Evolutionary conservation across 768 basidiomycete genomes (phyloP), one percentile per base, ranked within the genome.

Genomic region (Suillus subluteus): DNA sequence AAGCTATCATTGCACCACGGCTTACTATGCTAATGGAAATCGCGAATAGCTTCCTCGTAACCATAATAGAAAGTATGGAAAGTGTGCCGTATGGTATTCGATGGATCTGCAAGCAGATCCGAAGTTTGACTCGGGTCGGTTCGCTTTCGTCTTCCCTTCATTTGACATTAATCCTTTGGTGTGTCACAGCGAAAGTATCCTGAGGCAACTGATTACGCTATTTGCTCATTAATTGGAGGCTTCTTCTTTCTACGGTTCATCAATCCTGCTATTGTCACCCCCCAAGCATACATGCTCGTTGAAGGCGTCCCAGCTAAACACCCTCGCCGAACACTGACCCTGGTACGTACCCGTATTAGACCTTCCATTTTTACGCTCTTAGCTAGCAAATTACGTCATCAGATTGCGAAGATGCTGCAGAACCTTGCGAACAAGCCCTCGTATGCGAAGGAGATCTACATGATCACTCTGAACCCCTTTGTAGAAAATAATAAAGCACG

Each of bases 161-260:
- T 11, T 63, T 64, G 62, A 72, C 58, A 13, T 52, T 63, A 30
- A n/a, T 56, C 66, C 62, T 23, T 54, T 41, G 5, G 58, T 44
- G 55, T 32, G 44, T 50, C 70, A 7, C 76, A 99, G 98, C 87
- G 98, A 63, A 99, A 99, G 84, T 99, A 99, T 79, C 98, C 98
- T 1, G 98, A 99, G 65, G 98, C 97, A 38, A 97, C 94, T 37
- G 98, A 99, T 81, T 96, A 96, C 71, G 96, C 97, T 58, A 97
- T 99, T 65, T 99, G 97, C 76, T 98, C 96, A 8, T 87, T 99
- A 62, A 99, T 99, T 69, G 98, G 98, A 59, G 98, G 98, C 12
- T 99, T 99, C 83, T 99, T 99, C 87, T 99, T 99, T 87, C 89
- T 99, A 68, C 93, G 98, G 23, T 99, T 99, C 82, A 99, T 99